These are phyloP conservation scores for Monosporascus sp. DNA, from an alignment of 2,329 filamentous ascomycete genomes.

Conservation along the genomic window DNA sequence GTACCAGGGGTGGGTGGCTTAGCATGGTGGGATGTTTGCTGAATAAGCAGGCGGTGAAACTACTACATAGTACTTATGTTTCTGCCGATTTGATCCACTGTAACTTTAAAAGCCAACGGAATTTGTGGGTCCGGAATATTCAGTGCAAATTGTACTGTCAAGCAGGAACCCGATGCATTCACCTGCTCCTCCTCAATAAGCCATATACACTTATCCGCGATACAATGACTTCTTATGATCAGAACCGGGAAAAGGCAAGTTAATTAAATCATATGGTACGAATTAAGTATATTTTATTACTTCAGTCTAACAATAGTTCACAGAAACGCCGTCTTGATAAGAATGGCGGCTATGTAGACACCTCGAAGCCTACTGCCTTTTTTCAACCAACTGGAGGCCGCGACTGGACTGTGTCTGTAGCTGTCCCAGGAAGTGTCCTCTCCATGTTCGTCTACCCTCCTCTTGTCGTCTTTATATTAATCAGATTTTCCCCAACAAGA, in stretches of 20 bases:
- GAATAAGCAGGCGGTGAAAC: constrained; percentile 12
- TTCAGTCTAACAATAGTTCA: constrained; percentile 5
- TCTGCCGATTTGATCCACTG: constrained; percentile 14
- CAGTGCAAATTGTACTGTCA: constrained; percentile 2
- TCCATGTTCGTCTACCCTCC: constrained; percentile 50
- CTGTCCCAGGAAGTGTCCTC: constrained; percentile 72
- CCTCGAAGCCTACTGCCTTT: constrained; percentile 62
- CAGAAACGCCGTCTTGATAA: constrained; percentile 48
- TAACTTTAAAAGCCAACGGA: neutral
- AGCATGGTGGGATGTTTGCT: constrained; percentile 3
- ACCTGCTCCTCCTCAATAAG: neutral
- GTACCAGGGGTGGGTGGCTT: too few species aligned
- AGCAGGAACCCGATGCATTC: constrained; percentile 3
- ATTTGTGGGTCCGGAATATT: neutral
- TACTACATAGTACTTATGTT: constrained; percentile 22
- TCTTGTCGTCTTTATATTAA: neutral
- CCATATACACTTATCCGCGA: neutral
- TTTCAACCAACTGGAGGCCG: constrained; percentile 62
- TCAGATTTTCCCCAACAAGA: constrained; percentile 3
- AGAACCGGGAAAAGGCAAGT: constrained; percentile 23
- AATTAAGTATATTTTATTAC: neutral
- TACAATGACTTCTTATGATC: constrained; percentile 20
- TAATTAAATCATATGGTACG: neutral
- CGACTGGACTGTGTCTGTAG: constrained; percentile 70
- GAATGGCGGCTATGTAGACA: constrained; percentile 39